Evolutionary conservation across 495 filamentous ascomycete species (phyloP).

Genomic region (Lasiosphaeria miniovina): DNA sequence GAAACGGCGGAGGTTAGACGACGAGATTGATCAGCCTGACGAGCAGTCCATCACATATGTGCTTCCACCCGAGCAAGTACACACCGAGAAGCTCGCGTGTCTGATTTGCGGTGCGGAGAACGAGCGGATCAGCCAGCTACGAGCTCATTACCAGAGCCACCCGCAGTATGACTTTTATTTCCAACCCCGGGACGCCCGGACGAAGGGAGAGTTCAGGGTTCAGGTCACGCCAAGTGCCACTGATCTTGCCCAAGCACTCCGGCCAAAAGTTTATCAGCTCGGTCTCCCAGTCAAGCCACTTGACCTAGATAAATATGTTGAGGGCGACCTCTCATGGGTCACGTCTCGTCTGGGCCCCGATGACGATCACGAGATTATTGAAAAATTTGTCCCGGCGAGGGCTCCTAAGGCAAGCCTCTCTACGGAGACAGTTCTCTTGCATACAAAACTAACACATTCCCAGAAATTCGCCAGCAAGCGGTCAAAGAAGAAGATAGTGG

Average conservation of each 20-base stretch:
- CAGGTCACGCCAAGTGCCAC: conserved; percentile 20
- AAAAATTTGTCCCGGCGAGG: conserved; percentile 8
- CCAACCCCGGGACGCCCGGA: conserved; percentile 21
- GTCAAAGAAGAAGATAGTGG: conserved; percentile 28
- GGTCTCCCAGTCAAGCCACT: conserved; percentile 35
- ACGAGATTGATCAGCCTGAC: conserved; percentile 27
- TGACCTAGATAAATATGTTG: conserved; percentile 38
- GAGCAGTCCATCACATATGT: conserved; percentile 42
- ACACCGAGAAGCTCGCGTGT: conserved; percentile 42
- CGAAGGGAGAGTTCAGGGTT: conserved; percentile 19
- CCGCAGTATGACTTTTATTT: conserved; percentile 43
- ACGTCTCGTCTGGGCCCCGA: conserved; percentile 39
- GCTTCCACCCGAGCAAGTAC: conserved; percentile 42
- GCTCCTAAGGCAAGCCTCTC: conserved; percentile 4
- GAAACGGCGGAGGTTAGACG: conserved; percentile 36
- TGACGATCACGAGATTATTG: conserved; percentile 26
- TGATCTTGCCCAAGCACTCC: conserved; percentile 12
- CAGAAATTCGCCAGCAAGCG: conserved; percentile 16
- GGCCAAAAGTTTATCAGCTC: conserved; percentile 35
- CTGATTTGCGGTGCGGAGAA: conserved; percentile 45
- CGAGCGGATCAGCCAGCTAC: conserved; percentile 40
- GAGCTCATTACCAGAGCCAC: conserved; percentile 44
- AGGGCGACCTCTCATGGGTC: conserved; percentile 42
- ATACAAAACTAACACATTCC: conserved; percentile 2
- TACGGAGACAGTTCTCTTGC: neutral